Base-by-base conservation (phyloP, 768 basidiomycete genomes). In the Phlegmacium glaucopus region DNA sequence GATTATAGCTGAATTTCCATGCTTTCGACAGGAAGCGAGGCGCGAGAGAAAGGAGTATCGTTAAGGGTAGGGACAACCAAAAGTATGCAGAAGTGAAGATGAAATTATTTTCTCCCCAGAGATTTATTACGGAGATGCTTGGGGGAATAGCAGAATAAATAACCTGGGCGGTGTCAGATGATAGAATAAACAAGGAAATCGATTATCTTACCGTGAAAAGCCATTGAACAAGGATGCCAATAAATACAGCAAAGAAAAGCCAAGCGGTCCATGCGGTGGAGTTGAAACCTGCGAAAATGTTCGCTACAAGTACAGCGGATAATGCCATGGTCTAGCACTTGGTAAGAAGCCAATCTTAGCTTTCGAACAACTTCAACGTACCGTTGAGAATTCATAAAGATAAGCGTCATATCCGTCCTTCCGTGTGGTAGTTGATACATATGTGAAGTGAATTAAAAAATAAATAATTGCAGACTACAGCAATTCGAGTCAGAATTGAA, bases 201-300 rank as follows among this genome's bases (percentile, higher is more conserved):
- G 18, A 41, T 0, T 9, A 40, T 39, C 30, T 45, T 59, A 90
- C 91, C 13, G 91, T 91, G 69, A 81, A 96, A 16, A 74, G 60
- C 80, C 83, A 84, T 48, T 94, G 68, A 17, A 97, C 70, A 15
- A 91, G 66, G 16, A 89, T 85, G 18, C 95, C 95, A 49, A 97
- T 63, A 42, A 79, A 76, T 29, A 96, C 74, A 16, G 86, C 80
- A 51, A 91, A 88, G 66, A 83, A 86, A 13, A 95, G 80, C 91
- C 93, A 97, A 15, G 75, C 79, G 4, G 85, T 94, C 95, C 95
- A 97, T 1, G 84, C 81, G 44, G 78, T 80, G 2, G 87, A 87
- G 62, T 83, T 91, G 37, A 98, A 72, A n/a, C 92, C 93, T 48
- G 88, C 87, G 72, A 85, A 96, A 42, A 91, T 58, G 63, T 92